Evolutionary conservation across 345 rosid species (phyloP), one percentile per base, ranked within the genome.

Genomic region (Gossypium australe): DNA sequence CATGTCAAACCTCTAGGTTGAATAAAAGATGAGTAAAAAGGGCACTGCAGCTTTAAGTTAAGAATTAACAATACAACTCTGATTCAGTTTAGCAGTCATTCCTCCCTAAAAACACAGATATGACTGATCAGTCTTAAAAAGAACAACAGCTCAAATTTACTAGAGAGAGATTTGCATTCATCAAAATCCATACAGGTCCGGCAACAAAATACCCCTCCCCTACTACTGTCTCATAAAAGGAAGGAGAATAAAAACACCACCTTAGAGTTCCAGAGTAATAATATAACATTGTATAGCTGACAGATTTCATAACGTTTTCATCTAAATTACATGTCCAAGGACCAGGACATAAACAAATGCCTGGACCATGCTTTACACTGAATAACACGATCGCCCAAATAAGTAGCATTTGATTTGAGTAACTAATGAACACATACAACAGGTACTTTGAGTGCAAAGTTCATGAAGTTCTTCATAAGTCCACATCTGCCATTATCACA

Each of bases 361-460:
- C 24, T 70, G 45, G 73, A 58, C 47, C 9, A 27, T 24, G 57
- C 51, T 52, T 70, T 57, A 41, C 25, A 49, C 20, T 56, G 72
- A 67, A 78, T 76, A 60, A 60, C 67, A 66, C 17, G 53, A 52
- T 71, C 60, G 60, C 58, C 69, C 25, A 57, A 68, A 55, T n/a
- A 77, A 74, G 68, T 49, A 64, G 22, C 76, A 65, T 68, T 65
- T 58, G 29, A 70, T 68, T 58, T 44, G 22, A 73, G 71, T 53
- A 60, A 43, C 52, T 73, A 62, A 63, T 63, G 25, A 74, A 72
- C 58, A 73, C 70, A 74, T 68, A 77, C 64, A 80, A 71, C 73
- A 60, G 45, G 52, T 22, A 34, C 75, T 75, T 25, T n/a, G 64
- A 61, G 75, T 41, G 67, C 47, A 44, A 29, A 18, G 47, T 60